Evolutionary conservation across 495 filamentous ascomycete species (phyloP).

Genomic region (Sphaerosporella brunnea): DNA sequence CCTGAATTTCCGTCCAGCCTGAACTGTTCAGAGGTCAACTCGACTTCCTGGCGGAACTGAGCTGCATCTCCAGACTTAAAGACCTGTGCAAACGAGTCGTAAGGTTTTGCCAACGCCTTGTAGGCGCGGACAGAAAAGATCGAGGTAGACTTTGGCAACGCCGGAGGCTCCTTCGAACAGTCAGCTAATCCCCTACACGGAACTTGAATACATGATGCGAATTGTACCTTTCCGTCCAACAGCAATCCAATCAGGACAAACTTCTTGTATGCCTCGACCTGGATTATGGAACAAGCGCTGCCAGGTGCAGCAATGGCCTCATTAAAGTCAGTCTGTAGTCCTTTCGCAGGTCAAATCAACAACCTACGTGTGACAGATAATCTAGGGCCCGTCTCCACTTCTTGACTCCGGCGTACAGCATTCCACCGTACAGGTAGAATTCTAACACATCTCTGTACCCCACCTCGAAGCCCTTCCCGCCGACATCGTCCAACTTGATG

Average conservation of each 20-base stretch:
- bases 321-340: background rate
- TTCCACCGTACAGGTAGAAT: conserved; percentile 62
- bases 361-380: conserved; percentile 35
- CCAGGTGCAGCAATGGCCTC: conserved; percentile 18
- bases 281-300: conserved; percentile 20
- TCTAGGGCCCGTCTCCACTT: conserved; percentile 55
- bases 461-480: conserved; percentile 27
- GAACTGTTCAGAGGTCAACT: conserved; percentile 18
- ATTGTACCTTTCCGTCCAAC: conserved; percentile 42
- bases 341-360: background rate
- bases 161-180: too few species aligned
- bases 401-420: conserved; percentile 56
- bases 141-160: conserved; percentile 12
- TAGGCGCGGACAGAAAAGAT: conserved; percentile 39
- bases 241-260: conserved; percentile 70
- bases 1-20: conserved; percentile 24
- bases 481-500: conserved; percentile 8
- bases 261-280: conserved; percentile 77
- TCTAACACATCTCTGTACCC: conserved; percentile 43
- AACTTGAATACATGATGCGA: background rate
- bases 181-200: background rate
- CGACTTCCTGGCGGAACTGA: conserved; percentile 21
- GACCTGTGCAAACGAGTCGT: conserved; percentile 46
- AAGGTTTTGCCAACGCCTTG: conserved; percentile 45
- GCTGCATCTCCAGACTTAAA: conserved; percentile 44